Percentiles rank a stretch among this genome's conserved stretches.
These are phyloP conservation scores for Clonostachys byssicola DNA, from an alignment of 2,329 filamentous ascomycete genomes.

Conservation along the genomic window DNA sequence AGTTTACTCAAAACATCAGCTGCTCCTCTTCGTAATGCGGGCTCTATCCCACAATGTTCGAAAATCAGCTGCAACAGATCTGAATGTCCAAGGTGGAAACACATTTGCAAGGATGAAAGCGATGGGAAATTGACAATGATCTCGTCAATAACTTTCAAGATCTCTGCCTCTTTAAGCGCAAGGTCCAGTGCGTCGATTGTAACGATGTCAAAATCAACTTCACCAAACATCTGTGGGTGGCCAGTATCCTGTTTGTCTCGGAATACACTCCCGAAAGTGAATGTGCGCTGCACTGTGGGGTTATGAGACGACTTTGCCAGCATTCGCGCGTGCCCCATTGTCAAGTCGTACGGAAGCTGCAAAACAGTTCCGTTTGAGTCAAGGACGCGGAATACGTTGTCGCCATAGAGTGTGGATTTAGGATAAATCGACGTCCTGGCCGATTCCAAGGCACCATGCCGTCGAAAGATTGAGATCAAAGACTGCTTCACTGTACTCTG, in stretches of 20 bases:
- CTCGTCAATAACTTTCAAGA: constrained; percentile 91
- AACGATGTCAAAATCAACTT: constrained; percentile 96
- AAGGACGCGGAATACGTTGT: constrained; percentile 74
- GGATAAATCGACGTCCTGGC: constrained; percentile 76
- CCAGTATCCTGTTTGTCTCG: constrained; percentile 74
- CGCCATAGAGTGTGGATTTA: constrained; percentile 69
- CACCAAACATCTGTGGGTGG: constrained; percentile 77
- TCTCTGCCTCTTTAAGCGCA: constrained; percentile 86
- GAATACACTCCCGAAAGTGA: constrained; percentile 84
- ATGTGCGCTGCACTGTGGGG: constrained; percentile 68
- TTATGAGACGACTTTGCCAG: constrained; percentile 67
- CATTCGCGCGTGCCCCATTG: constrained; percentile 79
- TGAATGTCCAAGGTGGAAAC: constrained; percentile 86
- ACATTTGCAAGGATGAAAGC: constrained; percentile 68
- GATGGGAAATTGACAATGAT: constrained; percentile 78
- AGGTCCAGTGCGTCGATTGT: constrained; percentile 77
- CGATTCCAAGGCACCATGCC: constrained; percentile 84
- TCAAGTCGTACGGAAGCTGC: constrained; percentile 92
- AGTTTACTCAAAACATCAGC: constrained; percentile 85
- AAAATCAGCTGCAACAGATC: constrained; percentile 85
- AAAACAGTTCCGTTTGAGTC: constrained; percentile 82
- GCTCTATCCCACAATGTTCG: constrained; percentile 78
- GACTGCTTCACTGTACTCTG: constrained; percentile 71
- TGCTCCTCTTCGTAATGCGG: constrained; percentile 62
- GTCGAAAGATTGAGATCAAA: constrained; percentile 74